Conservation (phyloP, 192 early-diverging fungal species). For the Coemansia sp. region DNA sequence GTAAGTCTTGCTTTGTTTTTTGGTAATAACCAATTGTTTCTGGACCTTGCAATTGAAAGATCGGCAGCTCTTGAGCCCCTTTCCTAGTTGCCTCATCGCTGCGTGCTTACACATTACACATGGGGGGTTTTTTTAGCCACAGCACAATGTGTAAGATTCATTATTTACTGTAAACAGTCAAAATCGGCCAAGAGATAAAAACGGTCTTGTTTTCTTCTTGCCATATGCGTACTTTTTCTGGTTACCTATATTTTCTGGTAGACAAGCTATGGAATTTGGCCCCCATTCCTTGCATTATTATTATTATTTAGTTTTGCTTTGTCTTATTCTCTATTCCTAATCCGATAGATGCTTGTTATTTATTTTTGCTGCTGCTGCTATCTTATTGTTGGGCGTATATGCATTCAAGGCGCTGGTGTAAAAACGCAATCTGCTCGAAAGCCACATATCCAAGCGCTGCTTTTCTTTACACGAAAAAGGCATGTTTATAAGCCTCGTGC, state of each 20-base stretch:
- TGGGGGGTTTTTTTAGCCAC: neutral
- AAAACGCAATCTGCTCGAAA: neutral
- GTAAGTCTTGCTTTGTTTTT: neutral
- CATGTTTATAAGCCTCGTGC: neutral
- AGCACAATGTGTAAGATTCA: neutral
- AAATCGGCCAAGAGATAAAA: too few relatives aligned
- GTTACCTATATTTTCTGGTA: neutral
- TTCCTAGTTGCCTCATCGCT: neutral
- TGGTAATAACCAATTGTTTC: neutral
- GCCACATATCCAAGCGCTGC: neutral
- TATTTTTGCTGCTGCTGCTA: neutral
- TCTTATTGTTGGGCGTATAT: neutral
- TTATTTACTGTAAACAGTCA: neutral
- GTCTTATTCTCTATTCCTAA: neutral
- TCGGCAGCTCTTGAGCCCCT: neutral
- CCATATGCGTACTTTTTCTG: neutral
- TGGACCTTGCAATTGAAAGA: neutral
- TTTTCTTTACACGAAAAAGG: neutral
- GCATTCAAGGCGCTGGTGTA: neutral
- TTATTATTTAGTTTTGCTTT: neutral
- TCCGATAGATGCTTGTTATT: slow-evolving; percentile 1
- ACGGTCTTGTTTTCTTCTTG: neutral
- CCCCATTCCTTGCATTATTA: too few relatives aligned
- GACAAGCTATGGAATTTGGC: neutral
- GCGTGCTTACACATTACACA: neutral